Evolutionary conservation across 176 grass and related monocot genomes (phyloP).

Genomic region (Urochloa ruziziensis): DNA sequence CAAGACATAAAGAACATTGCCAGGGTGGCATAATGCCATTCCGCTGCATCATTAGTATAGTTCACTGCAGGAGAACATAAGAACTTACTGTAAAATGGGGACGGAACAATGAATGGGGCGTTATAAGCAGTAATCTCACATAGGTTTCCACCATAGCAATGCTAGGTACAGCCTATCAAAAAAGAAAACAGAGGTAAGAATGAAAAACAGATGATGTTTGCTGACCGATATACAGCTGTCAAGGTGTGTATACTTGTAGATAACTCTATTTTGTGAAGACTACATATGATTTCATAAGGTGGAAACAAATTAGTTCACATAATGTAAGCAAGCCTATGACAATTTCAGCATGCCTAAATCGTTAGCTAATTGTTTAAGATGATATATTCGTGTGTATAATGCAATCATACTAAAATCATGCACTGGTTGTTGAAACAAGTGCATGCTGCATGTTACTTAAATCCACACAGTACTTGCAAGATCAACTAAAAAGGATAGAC

Average conservation of each 20-base stretch:
- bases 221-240: slow-evolving; percentile 25
- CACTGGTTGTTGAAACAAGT: background rate
- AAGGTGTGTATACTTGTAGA: slow-evolving; percentile 9
- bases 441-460: background rate
- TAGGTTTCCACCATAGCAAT: slow-evolving; percentile 99
- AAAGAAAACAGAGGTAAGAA: slow-evolving; percentile 34
- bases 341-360: slow-evolving; percentile 3
- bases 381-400: background rate
- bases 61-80: slow-evolving; percentile 25
- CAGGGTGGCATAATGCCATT: slow-evolving; percentile 2
- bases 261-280: slow-evolving; percentile 19
- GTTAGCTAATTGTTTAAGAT: background rate
- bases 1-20: slow-evolving; percentile 13
- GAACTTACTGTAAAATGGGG: slow-evolving; percentile 89
- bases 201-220: slow-evolving; percentile 17
- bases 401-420: background rate
- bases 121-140: slow-evolving; percentile 92
- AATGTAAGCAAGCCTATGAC: background rate
- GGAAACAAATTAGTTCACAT: background rate
- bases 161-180: slow-evolving; percentile 83
- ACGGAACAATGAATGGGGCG: slow-evolving; percentile 90
- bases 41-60: background rate
- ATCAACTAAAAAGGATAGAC: background rate
- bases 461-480: background rate
- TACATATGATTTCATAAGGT: slow-evolving; percentile 6